Evolutionary conservation across 352 stramenopile genomes (phyloP).

Genomic region (Pythium folliculosum): DNA sequence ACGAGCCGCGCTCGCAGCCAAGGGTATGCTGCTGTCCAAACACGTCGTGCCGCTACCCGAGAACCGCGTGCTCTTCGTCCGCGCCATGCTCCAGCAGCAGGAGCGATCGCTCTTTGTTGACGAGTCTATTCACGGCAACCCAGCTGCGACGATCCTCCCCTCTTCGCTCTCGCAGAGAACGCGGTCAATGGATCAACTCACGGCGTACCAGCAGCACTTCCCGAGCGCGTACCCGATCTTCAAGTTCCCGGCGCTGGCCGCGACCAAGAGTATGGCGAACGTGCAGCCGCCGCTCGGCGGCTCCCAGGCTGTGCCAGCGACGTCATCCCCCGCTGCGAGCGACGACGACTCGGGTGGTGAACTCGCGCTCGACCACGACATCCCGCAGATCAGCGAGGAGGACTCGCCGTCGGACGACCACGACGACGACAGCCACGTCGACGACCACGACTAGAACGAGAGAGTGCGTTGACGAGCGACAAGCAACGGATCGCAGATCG

Average conservation of each 20-base stretch:
- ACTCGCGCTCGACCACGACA: slow-evolving; percentile 7
- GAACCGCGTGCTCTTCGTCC: slow-evolving; percentile 78
- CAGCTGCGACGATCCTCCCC: slow-evolving; percentile 7
- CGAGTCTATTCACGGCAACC: slow-evolving; percentile 41
- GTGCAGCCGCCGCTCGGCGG: slow-evolving; percentile 16
- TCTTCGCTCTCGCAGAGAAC: slow-evolving; percentile 38
- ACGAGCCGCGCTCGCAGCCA: slow-evolving; percentile 35
- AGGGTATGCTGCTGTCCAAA: slow-evolving; percentile 81
- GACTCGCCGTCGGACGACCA: slow-evolving; percentile 1
- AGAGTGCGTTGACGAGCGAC: neutral
- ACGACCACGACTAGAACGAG: slow-evolving; percentile 25
- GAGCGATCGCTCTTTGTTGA: slow-evolving; percentile 75
- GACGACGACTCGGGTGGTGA: neutral
- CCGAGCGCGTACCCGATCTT: slow-evolving; percentile 70
- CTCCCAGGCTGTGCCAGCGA: neutral
- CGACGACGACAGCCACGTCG: slow-evolving; percentile 10
- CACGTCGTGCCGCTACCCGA: slow-evolving; percentile 72
- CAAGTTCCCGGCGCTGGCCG: slow-evolving; percentile 35
- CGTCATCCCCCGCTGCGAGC: neutral
- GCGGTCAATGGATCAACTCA: slow-evolving; percentile 44
- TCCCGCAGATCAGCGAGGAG: slow-evolving; percentile 21
- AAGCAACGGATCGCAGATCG: neutral
- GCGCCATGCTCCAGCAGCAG: slow-evolving; percentile 86
- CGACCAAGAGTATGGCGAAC: slow-evolving; percentile 26
- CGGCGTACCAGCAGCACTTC: slow-evolving; percentile 46